Evolutionary conservation across 768 basidiomycete genomes (phyloP).

Genomic region (Tylopilus vinaceipallidus): DNA sequence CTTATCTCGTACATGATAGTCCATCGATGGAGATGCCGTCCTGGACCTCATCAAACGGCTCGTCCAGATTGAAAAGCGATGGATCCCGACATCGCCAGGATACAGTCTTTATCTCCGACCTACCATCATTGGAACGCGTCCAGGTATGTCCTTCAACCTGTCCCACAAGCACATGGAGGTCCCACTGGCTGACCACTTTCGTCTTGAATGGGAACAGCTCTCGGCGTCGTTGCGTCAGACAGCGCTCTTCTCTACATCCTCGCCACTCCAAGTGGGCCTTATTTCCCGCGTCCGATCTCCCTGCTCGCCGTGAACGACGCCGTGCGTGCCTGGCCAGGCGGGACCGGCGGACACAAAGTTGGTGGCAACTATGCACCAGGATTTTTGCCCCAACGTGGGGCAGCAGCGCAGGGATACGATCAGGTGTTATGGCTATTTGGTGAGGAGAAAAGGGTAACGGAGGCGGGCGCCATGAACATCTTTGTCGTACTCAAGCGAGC

Average conservation of each 20-base stretch:
- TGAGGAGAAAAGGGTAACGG: slow-evolving; percentile 49
- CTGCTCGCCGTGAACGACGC: slow-evolving; percentile 65
- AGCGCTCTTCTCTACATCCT: slow-evolving; percentile 88
- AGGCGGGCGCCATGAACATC: slow-evolving; percentile 81
- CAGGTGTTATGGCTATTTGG: slow-evolving; percentile 81
- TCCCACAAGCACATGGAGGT: background rate
- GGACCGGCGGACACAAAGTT: slow-evolving; percentile 62
- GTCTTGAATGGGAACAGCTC: slow-evolving; percentile 30
- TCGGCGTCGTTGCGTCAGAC: slow-evolving; percentile 73
- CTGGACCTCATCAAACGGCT: slow-evolving; percentile 62
- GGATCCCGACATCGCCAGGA: slow-evolving; percentile 76
- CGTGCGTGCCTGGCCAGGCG: slow-evolving; percentile 82
- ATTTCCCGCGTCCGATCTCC: slow-evolving; percentile 52
- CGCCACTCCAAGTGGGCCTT: slow-evolving; percentile 56
- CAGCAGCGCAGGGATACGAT: slow-evolving; percentile 65
- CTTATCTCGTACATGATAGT: slow-evolving; percentile 15
- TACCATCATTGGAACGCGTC: slow-evolving; percentile 55
- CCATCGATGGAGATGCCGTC: slow-evolving; percentile 46
- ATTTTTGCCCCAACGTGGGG: slow-evolving; percentile 63
- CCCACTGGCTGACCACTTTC: background rate
- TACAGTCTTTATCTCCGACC: slow-evolving; percentile 88
- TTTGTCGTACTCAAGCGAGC: slow-evolving; percentile 62
- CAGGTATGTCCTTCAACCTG: slow-evolving; percentile 26
- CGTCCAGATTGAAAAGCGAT: slow-evolving; percentile 67
- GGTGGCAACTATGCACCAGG: slow-evolving; percentile 64